These are phyloP conservation scores for Hamiltosporidium magnivora DNA, from an alignment of 371 early-diverging fungal genomes.

Conservation along the genomic window DNA sequence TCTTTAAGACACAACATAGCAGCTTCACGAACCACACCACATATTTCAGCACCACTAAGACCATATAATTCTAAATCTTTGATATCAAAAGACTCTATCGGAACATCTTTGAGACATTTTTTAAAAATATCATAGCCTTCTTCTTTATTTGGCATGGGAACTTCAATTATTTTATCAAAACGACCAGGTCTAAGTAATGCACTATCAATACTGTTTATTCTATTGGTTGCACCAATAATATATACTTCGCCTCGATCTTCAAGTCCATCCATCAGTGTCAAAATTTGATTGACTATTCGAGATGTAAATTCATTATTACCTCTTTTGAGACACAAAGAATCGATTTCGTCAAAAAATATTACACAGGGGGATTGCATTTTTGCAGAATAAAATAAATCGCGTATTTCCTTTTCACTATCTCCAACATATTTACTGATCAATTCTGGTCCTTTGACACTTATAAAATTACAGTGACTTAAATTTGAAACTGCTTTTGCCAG, in stretches of 20 bases:
- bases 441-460: slow-evolving; percentile 95
- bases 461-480: slow-evolving; percentile 86
- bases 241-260: slow-evolving; percentile 60
- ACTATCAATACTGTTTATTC: slow-evolving; percentile 81
- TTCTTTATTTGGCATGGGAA: slow-evolving; percentile 61
- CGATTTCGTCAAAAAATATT: slow-evolving; percentile 96
- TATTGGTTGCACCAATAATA: slow-evolving; percentile 89
- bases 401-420: slow-evolving; percentile 87
- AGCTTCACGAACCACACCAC: too few species aligned
- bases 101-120: slow-evolving; percentile 39
- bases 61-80: slow-evolving; percentile 34
- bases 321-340: slow-evolving; percentile 74
- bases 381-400: slow-evolving; percentile 89
- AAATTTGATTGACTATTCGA: slow-evolving; percentile 86
- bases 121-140: slow-evolving; percentile 57
- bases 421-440: slow-evolving; percentile 97
- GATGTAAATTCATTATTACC: slow-evolving; percentile 59
- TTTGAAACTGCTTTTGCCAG: slow-evolving; percentile 93
- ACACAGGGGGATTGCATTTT: slow-evolving; percentile 81
- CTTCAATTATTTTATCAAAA: slow-evolving; percentile 82
- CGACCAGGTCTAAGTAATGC: slow-evolving; percentile 96
- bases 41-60: slow-evolving; percentile 52
- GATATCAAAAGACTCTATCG: slow-evolving; percentile 36
- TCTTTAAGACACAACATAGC: too few species aligned
- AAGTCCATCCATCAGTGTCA: slow-evolving; percentile 93